Base-by-base conservation (phyloP, 148 eudicot genomes). In the Persicaria maculosa region DNA sequence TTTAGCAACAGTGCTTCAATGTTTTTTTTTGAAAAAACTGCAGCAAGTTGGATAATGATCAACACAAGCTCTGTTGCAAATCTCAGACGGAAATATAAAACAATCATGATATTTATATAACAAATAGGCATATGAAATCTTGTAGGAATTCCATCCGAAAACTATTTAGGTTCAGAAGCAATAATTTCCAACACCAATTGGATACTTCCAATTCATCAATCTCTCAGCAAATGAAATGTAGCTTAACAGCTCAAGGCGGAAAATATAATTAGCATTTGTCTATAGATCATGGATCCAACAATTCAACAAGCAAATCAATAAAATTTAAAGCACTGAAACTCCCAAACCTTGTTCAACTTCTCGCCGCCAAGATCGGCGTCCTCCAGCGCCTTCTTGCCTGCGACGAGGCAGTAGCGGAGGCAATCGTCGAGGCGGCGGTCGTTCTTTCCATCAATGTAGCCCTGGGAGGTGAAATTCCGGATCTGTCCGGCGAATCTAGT, bases 401-500 rank as follows among this genome's bases (percentile, higher is more conserved):
- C 92, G 47, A 88, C 92, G 83, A 88, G 82, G 80, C 90, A 84
- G 68, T 88, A 88, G 15, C 92, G 74, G 0, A 86, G 75, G 62
- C 86, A 86, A 80, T 88, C 88, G 68, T 88, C 92, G 36, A 88
- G 86, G 0, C 92, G 64, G 7, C 92, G 61, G 52, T 88, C 89
- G 80, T 88, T 88, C 83, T 88, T 88, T 0, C 88, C 90, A 25
- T 88, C 90, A 75, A 88, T 86, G 74, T 84, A 88, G 0, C 95
- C 95, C 17, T 86, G 82, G 4, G 91, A 68, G 2, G 16, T 31
- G 50, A 90, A 90, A 67, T 79, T 76, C 1, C 84, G 86, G 81
- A 90, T 88, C 90, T 90, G 95, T 0, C 86, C 95, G 0, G 80
- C 95, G 45, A 90, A 90, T 25, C 95, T 76, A 9, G 90, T 88